Evolutionary conservation across 345 rosid species (phyloP).

Genomic region (Sisymbrium altissimum): DNA sequence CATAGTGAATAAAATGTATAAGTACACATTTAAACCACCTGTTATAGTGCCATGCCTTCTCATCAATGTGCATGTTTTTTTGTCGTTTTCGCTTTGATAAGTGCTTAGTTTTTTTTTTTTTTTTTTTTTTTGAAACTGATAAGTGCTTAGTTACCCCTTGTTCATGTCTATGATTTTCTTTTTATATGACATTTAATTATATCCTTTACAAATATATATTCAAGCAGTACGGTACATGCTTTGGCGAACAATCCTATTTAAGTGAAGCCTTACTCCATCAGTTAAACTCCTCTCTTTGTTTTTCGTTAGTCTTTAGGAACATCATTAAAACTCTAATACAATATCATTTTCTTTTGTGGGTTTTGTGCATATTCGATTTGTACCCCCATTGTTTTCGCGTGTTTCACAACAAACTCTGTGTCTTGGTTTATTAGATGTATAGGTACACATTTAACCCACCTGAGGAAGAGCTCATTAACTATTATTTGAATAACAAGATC

Average conservation of each 20-base stretch:
- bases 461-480: conserved; percentile 25
- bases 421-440: neutral
- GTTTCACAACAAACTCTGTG: neutral
- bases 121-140: too few relatives aligned
- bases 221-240: neutral
- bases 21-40: too few relatives aligned
- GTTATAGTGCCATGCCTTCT: conserved; percentile 21
- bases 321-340: neutral
- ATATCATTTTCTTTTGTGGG: neutral
- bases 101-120: neutral
- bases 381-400: neutral
- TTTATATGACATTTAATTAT: neutral
- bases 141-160: neutral
- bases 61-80: neutral
- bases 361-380: neutral
- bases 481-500: conserved; percentile 29
- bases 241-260: neutral
- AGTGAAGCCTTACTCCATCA: neutral
- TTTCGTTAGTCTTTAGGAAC: neutral
- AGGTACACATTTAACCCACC: conserved; percentile 33
- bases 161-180: neutral
- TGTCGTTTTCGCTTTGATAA: conserved; percentile 5
- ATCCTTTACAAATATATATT: neutral
- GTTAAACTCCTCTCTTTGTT: neutral
- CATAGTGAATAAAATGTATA: too few relatives aligned